Percentiles rank a stretch among this genome's conserved stretches.
Evolutionary conservation across 1,284 basidiomycete species (phyloP).

Genomic region (Erythrobasidium hasegawianum): DNA sequence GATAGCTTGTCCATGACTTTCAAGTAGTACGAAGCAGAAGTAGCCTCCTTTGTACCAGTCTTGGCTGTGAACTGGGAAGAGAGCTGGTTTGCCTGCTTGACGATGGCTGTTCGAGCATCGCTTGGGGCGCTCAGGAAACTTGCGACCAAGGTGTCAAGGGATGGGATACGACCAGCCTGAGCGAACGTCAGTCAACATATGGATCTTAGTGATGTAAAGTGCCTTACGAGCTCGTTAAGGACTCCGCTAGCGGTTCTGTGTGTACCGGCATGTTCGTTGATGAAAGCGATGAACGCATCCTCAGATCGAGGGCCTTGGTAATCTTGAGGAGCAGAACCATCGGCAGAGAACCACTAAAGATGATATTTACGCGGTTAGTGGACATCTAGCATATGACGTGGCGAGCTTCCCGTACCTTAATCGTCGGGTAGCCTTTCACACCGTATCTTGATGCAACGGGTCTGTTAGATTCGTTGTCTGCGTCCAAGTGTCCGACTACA

Average conservation of each 20-base stretch:
- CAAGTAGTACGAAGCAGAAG: slow-evolving; percentile 73
- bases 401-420: slow-evolving; percentile 56
- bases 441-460: slow-evolving; percentile 70
- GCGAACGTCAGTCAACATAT: neutral
- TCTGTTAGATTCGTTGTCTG: slow-evolving; percentile 75
- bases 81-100: slow-evolving; percentile 57
- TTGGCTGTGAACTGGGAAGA: slow-evolving; percentile 43
- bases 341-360: slow-evolving; percentile 73
- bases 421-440: slow-evolving; percentile 73
- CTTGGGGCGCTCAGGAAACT: slow-evolving; percentile 66
- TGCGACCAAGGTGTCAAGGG: slow-evolving; percentile 73
- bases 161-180: slow-evolving; percentile 72
- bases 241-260: slow-evolving; percentile 75
- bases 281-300: slow-evolving; percentile 53
- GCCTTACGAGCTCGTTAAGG: slow-evolving; percentile 64
- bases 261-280: slow-evolving; percentile 85
- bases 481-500: slow-evolving; percentile 84
- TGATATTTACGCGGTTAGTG: neutral
- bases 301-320: slow-evolving; percentile 55
- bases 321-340: slow-evolving; percentile 46
- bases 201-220: neutral
- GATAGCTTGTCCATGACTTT: slow-evolving; percentile 85
- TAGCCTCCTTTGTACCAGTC: slow-evolving; percentile 44
- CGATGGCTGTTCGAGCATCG: slow-evolving; percentile 57
- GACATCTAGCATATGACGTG: neutral